phyloP scores from a whole-genome alignment of 2,329 filamentous ascomycete species.

The Pyrenochaeta sp. region DNA sequence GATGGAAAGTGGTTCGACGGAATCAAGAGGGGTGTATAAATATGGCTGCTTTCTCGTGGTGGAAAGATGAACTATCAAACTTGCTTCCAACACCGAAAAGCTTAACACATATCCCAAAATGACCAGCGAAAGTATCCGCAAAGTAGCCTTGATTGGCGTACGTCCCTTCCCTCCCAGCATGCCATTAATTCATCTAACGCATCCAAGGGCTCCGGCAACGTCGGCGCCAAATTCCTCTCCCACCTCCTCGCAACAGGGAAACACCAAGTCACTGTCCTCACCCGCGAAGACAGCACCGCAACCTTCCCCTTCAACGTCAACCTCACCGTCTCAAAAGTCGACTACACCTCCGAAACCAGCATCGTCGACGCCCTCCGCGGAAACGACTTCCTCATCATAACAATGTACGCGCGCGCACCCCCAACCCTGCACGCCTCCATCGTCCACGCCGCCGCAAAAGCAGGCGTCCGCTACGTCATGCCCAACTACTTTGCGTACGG shows the following conservation, averaged over 20 bases:
- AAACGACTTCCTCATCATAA: constrained; percentile 52
- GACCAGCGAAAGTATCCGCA: constrained; percentile 12
- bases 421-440: constrained; percentile 38
- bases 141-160: constrained; percentile 50
- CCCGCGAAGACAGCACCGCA: constrained; percentile 51
- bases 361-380: constrained; percentile 46
- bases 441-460: constrained; percentile 46
- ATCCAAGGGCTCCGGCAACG: constrained; percentile 44
- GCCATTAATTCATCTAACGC: constrained; percentile 1
- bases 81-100: background rate
- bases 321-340: constrained; percentile 46
- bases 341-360: constrained; percentile 34
- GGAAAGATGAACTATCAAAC: background rate
- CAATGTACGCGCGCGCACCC: constrained; percentile 38
- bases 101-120: background rate
- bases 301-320: constrained; percentile 51
- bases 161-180: constrained; percentile 5
- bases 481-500: constrained; percentile 50
- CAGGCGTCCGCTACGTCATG: constrained; percentile 49
- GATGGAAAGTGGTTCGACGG: background rate
- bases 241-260: constrained; percentile 43
- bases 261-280: constrained; percentile 48
- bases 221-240: constrained; percentile 47
- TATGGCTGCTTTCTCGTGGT: background rate
- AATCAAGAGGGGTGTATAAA: background rate